A percentile compares a stretch with the other conserved stretches of the same genome.
These are phyloP conservation scores for Phytophthora rubi DNA, from an alignment of 352 stramenopile genomes.

Conservation along the genomic window DNA sequence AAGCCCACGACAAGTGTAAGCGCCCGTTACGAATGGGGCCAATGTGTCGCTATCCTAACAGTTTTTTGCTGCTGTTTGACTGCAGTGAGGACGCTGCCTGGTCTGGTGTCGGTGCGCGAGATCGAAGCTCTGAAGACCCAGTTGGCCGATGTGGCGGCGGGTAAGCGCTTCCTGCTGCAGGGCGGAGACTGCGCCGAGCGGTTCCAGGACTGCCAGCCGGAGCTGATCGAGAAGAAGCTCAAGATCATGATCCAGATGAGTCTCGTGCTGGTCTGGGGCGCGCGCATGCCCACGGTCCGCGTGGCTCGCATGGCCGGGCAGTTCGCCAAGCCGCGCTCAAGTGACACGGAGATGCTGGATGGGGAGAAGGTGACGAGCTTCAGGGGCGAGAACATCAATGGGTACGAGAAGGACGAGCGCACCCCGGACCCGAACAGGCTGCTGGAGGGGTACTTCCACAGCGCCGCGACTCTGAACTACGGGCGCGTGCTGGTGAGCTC, in stretches of 20 bases:
- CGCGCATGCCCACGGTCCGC: constrained; percentile 95
- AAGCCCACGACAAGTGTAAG: constrained; percentile 75
- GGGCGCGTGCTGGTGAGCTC: constrained; percentile 94
- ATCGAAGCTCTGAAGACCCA: constrained; percentile 92
- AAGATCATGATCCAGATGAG: constrained; percentile 98
- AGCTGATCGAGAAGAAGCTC: constrained; percentile 92
- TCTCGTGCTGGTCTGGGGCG: constrained; percentile 97
- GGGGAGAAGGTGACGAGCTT: constrained; percentile 96
- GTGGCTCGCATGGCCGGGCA: constrained; percentile 98
- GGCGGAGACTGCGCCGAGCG: constrained; percentile 98
- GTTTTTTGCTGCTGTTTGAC: constrained; percentile 21
- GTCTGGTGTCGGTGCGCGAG: constrained; percentile 97
- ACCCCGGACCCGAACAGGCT: constrained; percentile 94
- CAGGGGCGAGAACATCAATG: constrained; percentile 98
- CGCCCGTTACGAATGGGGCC: not conserved
- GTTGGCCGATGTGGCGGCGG: constrained; percentile 93
- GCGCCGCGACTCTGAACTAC: constrained; percentile 97
- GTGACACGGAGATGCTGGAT: constrained; percentile 94
- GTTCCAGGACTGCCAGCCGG: constrained; percentile 93
- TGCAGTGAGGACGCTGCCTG: constrained; percentile 80
- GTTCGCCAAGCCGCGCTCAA: constrained; percentile 98
- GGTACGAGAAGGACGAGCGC: constrained; percentile 92
- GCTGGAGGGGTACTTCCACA: constrained; percentile 98
- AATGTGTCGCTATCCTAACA: constrained; percentile 21
- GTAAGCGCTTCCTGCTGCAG: constrained; percentile 98